Percentiles rank a stretch among this genome's conserved stretches.
Conservation (phyloP, 2,329 filamentous ascomycete genomes). For the Penicillium polonicum region DNA sequence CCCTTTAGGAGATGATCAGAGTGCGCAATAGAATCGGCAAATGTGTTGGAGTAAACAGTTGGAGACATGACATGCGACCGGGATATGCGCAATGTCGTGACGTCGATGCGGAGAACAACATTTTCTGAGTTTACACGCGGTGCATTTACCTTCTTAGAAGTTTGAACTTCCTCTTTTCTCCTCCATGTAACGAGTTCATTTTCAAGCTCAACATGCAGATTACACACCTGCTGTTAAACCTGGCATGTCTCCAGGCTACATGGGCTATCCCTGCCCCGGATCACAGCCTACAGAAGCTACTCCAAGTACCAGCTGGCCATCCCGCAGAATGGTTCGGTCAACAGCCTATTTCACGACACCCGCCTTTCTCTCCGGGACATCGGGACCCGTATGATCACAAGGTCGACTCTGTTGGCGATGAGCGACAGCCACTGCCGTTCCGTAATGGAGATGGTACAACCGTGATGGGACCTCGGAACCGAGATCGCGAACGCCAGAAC, state of each 20-base stretch:
- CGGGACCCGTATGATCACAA: constrained; percentile 63
- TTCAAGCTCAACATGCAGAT: not conserved
- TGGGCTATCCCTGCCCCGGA: constrained; percentile 16
- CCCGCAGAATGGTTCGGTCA: not conserved
- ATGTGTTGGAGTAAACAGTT: not conserved
- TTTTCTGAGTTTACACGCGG: not conserved
- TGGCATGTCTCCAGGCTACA: constrained; percentile 3
- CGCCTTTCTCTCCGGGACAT: constrained; percentile 61
- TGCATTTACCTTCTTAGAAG: too few relatives aligned
- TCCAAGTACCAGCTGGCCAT: constrained; percentile 24
- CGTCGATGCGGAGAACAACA: not conserved
- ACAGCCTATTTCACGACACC: constrained; percentile 3
- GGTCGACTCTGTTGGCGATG: constrained; percentile 59
- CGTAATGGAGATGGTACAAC: constrained; percentile 64
- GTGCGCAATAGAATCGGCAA: not conserved
- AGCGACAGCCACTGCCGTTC: constrained; percentile 64
- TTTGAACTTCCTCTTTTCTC: not conserved
- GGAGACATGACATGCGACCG: not conserved
- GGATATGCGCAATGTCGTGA: not conserved
- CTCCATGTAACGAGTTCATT: not conserved
- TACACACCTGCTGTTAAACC: not conserved
- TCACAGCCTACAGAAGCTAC: constrained; percentile 36
- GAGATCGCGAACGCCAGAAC: constrained; percentile 65
- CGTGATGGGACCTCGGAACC: constrained; percentile 69
- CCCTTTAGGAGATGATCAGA: not conserved